Evolutionary conservation across 2,329 filamentous ascomycete genomes (phyloP).

Genomic region (Thielaviopsis musarum): DNA sequence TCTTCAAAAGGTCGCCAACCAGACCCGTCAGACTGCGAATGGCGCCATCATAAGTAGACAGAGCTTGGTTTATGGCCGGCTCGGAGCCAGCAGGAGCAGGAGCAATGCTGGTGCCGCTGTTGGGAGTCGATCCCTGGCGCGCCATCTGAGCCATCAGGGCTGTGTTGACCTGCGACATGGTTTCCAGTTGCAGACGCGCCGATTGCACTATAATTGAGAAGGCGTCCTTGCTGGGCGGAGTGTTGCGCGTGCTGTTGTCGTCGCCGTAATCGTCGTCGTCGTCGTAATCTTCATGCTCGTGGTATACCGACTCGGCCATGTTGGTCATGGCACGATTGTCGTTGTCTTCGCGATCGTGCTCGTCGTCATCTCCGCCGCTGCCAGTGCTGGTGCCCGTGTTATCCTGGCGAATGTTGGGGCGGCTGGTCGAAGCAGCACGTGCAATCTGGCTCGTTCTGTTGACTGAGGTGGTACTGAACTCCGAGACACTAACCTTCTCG

Average conservation of each 20-base stretch:
- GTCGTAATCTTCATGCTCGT: constrained; percentile 37
- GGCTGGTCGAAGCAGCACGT: constrained; percentile 13
- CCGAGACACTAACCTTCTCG: constrained; percentile 35
- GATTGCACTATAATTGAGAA: constrained; percentile 96
- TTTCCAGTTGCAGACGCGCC: constrained; percentile 78
- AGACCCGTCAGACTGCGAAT: constrained; percentile 75
- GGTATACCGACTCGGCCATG: constrained; percentile 20
- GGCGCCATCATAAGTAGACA: constrained; percentile 75
- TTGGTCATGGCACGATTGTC: constrained; percentile 23
- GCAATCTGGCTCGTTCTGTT: constrained; percentile 14
- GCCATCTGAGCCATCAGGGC: constrained; percentile 54
- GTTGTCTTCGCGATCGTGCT: constrained; percentile 28
- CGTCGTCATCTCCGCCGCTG: constrained; percentile 34
- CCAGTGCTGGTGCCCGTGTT: constrained; percentile 18
- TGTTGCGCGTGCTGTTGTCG: constrained; percentile 59
- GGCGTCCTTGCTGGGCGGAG: constrained; percentile 71
- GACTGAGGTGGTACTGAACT: constrained; percentile 16
- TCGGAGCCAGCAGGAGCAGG: constrained; percentile 48
- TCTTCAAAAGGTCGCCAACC: constrained; percentile 73
- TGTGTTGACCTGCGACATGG: constrained; percentile 70
- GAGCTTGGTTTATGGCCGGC: constrained; percentile 55
- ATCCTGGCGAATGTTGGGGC: constrained; percentile 1
- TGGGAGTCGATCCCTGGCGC: neutral
- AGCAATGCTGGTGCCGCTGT: neutral
- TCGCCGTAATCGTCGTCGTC: constrained; percentile 65